Percentiles rank a stretch among this genome's conserved stretches.
These are phyloP conservation scores for Tetrahymena borealis DNA, from an alignment of 73 alveolate species.

Conservation along the genomic window DNA sequence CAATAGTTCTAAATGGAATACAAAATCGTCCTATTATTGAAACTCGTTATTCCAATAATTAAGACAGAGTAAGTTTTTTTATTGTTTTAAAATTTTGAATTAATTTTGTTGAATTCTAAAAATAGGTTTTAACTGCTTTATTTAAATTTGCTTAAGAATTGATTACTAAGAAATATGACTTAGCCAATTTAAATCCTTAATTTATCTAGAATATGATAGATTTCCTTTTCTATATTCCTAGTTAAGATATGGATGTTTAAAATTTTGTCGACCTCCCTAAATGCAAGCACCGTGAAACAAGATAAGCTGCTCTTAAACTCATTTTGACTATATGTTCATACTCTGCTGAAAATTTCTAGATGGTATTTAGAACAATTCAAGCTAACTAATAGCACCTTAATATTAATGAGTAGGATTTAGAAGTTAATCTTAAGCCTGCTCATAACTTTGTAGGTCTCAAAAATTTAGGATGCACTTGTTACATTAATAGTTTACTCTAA, in stretches of 20 bases:
- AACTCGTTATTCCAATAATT: background rate
- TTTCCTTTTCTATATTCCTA: background rate
- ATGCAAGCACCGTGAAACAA: background rate
- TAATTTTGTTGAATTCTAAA: too few relatives aligned
- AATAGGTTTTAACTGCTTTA: background rate
- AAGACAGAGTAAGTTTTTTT: background rate
- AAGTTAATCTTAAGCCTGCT: conserved; percentile 25
- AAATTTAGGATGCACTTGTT: conserved; percentile 83
- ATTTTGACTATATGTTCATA: background rate
- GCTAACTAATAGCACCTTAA: background rate
- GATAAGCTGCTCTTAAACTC: background rate
- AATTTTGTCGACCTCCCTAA: background rate
- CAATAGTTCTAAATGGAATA: background rate
- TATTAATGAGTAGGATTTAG: conserved; percentile 2
- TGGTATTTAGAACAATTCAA: background rate
- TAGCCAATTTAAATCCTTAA: background rate
- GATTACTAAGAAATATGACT: background rate
- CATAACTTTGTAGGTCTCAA: conserved; percentile 53
- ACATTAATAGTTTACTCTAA: conserved; percentile 86
- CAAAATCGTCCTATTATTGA: background rate
- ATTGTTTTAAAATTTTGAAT: too few relatives aligned
- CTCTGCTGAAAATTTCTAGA: background rate
- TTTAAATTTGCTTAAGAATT: background rate
- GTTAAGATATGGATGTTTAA: background rate
- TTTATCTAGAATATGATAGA: background rate